phyloP scores from a whole-genome alignment of 805 yeast species.

The Saccharomycopsis babjevae region DNA sequence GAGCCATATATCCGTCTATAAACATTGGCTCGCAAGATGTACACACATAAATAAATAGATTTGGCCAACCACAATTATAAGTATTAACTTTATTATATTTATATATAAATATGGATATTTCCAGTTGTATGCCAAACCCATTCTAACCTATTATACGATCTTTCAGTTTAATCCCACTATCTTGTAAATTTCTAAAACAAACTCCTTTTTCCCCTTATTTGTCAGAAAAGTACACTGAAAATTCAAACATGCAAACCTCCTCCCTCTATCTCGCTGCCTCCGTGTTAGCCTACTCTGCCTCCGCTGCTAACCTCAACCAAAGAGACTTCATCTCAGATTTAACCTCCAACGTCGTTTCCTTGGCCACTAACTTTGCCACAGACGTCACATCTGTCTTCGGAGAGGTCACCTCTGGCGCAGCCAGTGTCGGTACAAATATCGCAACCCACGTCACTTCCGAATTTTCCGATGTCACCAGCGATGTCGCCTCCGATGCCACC shows the following conservation, averaged over 20 bases:
- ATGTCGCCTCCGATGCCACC: slow-evolving; percentile 6
- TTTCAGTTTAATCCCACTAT: too few relatives aligned
- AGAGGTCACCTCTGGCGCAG: slow-evolving; percentile 7
- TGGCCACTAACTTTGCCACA: neutral
- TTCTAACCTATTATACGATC: too few relatives aligned
- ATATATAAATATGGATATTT: too few relatives aligned
- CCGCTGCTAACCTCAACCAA: slow-evolving; percentile 1
- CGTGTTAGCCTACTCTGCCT: neutral
- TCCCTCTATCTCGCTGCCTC: neutral
- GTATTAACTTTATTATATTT: too few relatives aligned
- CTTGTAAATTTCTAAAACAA: too few relatives aligned
- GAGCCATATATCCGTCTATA: too few relatives aligned
- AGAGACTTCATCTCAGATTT: slow-evolving; percentile 1
- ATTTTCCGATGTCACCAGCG: slow-evolving; percentile 1
- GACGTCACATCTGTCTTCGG: slow-evolving; percentile 8
- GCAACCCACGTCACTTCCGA: slow-evolving; percentile 8
- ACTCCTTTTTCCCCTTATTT: too few relatives aligned
- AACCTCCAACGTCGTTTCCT: neutral
- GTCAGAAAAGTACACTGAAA: neutral
- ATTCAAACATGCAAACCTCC: slow-evolving; percentile 2
- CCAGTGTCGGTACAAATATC: slow-evolving; percentile 4
- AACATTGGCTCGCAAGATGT: too few relatives aligned
- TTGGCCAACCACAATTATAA: too few relatives aligned
- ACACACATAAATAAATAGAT: too few relatives aligned
- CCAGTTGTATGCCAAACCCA: too few relatives aligned